Percentiles rank a stretch among this genome's conserved stretches.
phyloP scores from a whole-genome alignment of 2,329 filamentous ascomycete species.

The Saccharata proteae region DNA sequence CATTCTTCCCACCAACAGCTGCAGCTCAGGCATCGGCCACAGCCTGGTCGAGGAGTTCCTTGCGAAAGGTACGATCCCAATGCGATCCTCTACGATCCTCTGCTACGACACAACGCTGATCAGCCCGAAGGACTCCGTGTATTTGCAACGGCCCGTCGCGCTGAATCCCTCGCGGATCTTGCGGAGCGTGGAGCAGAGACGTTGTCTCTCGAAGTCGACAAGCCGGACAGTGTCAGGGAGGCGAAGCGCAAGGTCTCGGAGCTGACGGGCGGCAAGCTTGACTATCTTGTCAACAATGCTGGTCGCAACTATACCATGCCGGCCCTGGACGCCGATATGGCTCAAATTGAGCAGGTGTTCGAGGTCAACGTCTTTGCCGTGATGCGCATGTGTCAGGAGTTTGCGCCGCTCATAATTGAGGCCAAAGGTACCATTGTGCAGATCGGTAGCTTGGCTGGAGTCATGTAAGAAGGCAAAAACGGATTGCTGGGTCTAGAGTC shows the following conservation, averaged over 20 bases:
- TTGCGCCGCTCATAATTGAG: conserved; percentile 40
- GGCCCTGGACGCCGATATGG: conserved; percentile 41
- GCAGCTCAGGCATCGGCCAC: conserved; percentile 46
- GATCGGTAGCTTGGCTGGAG: conserved; percentile 32
- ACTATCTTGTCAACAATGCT: conserved; percentile 49
- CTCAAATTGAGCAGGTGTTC: conserved; percentile 35
- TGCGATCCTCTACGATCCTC: not conserved
- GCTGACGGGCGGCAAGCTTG: conserved; percentile 37
- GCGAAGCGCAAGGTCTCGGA: conserved; percentile 35
- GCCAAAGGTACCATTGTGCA: conserved; percentile 34
- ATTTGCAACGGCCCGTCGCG: conserved; percentile 45
- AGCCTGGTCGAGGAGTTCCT: conserved; percentile 47
- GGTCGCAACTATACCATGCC: conserved; percentile 45
- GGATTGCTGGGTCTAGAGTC: not conserved
- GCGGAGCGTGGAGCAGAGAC: conserved; percentile 41
- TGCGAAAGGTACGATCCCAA: conserved; percentile 20
- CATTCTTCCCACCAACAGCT: conserved; percentile 19
- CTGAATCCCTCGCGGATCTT: conserved; percentile 36
- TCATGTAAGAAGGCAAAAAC: conserved; percentile 17
- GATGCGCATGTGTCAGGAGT: conserved; percentile 45
- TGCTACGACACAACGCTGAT: conserved; percentile 2
- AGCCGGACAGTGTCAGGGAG: conserved; percentile 34
- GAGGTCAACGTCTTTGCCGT: conserved; percentile 46
- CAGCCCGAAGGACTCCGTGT: conserved; percentile 38
- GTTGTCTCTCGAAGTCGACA: conserved; percentile 41